Base-by-base conservation (phyloP, 768 basidiomycete species). In the Postia placenta region DNA sequence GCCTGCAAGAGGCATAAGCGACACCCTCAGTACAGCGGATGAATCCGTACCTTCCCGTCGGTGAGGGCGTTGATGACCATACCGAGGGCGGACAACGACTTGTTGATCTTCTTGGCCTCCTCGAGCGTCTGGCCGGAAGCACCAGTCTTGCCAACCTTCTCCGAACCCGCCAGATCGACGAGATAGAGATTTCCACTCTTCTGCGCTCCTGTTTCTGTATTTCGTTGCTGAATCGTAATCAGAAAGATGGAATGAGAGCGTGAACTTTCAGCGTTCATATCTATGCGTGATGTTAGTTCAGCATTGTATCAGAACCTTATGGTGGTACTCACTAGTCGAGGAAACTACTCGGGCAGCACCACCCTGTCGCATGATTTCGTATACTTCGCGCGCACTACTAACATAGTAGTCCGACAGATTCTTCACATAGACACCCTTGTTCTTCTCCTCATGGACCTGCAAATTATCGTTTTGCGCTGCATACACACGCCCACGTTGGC, bases 21-120 rank as follows among this genome's bases (percentile, higher is more conserved):
- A 35, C 33, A 35, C n/a, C 19, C 33, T n/a, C n/a, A n/a, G n/a
- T n/a, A n/a, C n/a, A n/a, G n/a, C n/a, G n/a, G n/a, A n/a, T n/a
- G n/a, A 28, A 11, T 20, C 11, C 25, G 24, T 55, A 88, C 95
- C 80, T 98, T 99, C 53, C 84, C 75, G 62, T 99, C 96, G 4
- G 96, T 99, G 54, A 99, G 71, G 3, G 95, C 93, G 59, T 99
- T 99, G 64, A 99, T 99, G 61, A 99, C 96, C 93, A 98, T 98
- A 30, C 96, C 96, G 54, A 99, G 79, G 11, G 96, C 96, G 15
- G 92, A 95, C 23, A 99, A 72, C 24, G 89, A 92, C 69, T 99
- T 99, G 74, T 99, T 99, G 72, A 99, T 99, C 78, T 99, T 99
- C 83, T 99, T 99, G 12, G 96, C 96, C 69, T 99, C 96, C 67